A percentile compares a stretch with the other conserved stretches of the same genome.
These are phyloP conservation scores for Elaeis oleifera DNA, from an alignment of 202 grass and related monocot genomes.

Conservation along the genomic window DNA sequence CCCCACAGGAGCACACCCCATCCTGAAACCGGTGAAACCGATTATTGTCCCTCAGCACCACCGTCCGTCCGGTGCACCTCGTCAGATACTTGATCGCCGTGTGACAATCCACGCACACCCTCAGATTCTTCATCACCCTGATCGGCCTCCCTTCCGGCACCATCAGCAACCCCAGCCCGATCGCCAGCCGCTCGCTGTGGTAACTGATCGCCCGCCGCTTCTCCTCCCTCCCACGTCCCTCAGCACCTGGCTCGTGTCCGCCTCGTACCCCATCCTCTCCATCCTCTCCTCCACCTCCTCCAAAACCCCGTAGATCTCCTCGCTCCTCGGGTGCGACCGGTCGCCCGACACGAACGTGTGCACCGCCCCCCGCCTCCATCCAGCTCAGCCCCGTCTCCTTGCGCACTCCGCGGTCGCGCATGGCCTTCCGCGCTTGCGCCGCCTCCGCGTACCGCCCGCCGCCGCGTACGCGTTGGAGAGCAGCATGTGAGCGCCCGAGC, in stretches of 20 bases:
- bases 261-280: conserved; percentile 70
- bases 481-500: conserved; percentile 77
- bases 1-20: conserved; percentile 75
- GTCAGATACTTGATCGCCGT: conserved; percentile 79
- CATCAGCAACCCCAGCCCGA: conserved; percentile 69
- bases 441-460: conserved; percentile 61
- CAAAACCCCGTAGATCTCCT: conserved; percentile 60
- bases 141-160: conserved; percentile 73
- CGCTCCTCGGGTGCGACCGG: conserved; percentile 49
- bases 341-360: conserved; percentile 81
- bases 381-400: conserved; percentile 92
- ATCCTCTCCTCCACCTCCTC: conserved; percentile 70
- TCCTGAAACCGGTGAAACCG: conserved; percentile 78
- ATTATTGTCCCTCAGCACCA: conserved; percentile 75
- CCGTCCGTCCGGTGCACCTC: conserved; percentile 66
- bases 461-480: conserved; percentile 72
- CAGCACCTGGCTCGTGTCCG: conserved; percentile 64
- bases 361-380: conserved; percentile 69
- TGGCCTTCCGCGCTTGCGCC: conserved; percentile 69
- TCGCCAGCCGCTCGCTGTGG: conserved; percentile 88
- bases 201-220: conserved; percentile 58
- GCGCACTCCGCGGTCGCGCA: conserved; percentile 75
- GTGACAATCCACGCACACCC: conserved; percentile 93
- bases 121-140: conserved; percentile 86
- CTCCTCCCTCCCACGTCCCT: conserved; percentile 67